phyloP scores from a whole-genome alignment of 208 protist species.

The Wallacemonas sp. region DNA sequence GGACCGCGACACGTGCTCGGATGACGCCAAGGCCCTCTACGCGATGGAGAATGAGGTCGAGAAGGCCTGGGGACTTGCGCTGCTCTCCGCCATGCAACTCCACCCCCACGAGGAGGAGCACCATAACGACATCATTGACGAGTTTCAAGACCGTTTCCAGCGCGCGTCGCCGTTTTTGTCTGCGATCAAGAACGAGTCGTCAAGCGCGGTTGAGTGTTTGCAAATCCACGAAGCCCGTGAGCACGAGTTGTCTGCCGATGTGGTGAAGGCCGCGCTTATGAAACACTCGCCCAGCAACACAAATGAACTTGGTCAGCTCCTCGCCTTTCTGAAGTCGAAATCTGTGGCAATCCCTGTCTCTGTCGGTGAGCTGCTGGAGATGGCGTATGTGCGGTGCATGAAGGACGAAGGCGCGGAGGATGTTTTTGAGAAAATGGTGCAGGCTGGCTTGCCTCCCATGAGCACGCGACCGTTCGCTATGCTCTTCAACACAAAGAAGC shows the following conservation, averaged over 20 bases:
- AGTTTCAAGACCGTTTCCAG: conserved; percentile 63
- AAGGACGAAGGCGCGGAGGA: conserved; percentile 60
- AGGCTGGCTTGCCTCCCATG: conserved; percentile 64
- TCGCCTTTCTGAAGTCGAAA: conserved; percentile 46
- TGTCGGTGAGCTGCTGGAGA: conserved; percentile 58
- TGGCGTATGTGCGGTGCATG: conserved; percentile 70
- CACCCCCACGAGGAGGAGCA: conserved; percentile 70
- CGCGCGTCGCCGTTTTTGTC: conserved; percentile 63
- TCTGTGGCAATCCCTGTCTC: conserved; percentile 40
- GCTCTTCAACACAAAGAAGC: conserved; percentile 68
- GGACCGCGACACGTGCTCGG: conserved; percentile 3
- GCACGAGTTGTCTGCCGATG: conserved; percentile 37
- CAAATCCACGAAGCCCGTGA: conserved; percentile 31
- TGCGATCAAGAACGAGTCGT: conserved; percentile 35
- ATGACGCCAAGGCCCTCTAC: conserved; percentile 15
- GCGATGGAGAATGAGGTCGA: conserved; percentile 32
- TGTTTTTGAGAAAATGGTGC: conserved; percentile 55
- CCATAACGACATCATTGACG: conserved; percentile 62
- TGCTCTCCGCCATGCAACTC: conserved; percentile 53
- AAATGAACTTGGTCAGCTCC: conserved; percentile 35
- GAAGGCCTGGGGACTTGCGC: conserved; percentile 56
- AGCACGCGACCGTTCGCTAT: conserved; percentile 81
- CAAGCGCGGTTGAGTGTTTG: conserved; percentile 40
- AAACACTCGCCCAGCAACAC: conserved; percentile 42
- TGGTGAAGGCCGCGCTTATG: conserved; percentile 56